phyloP scores from a whole-genome alignment of 305 asterid genomes.

The Ilex paraguariensis region DNA sequence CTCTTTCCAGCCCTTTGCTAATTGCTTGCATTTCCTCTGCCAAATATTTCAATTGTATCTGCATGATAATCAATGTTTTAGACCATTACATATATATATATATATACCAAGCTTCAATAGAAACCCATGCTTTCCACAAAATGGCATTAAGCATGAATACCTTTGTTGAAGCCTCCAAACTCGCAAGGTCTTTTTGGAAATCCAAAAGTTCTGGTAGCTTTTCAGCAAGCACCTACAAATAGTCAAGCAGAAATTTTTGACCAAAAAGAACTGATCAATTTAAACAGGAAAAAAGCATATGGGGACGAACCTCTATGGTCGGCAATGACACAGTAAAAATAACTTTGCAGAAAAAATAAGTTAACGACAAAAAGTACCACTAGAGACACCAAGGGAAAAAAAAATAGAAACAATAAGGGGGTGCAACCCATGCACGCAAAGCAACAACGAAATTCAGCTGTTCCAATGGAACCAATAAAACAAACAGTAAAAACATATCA shows the following conservation, averaged over 20 bases:
- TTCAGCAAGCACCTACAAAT: conserved; percentile 60
- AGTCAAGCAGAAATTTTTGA: not conserved
- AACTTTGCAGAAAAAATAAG: no score
- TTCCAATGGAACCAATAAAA: no score
- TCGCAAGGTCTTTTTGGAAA: conserved; percentile 57
- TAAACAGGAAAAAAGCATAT: not conserved
- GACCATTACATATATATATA: not conserved
- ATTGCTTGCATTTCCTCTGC: conserved; percentile 93
- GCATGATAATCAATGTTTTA: conserved; percentile 14
- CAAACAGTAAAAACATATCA: no score
- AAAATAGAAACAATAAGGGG: no score
- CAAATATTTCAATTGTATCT: conserved; percentile 78
- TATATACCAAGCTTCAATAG: not conserved
- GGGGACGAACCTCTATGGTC: no score
- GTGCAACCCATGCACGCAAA: no score
- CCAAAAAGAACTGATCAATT: not conserved
- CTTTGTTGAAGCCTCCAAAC: conserved; percentile 81
- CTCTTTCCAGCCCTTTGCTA: conserved; percentile 74
- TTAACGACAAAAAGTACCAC: no score
- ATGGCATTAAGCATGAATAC: conserved; percentile 23
- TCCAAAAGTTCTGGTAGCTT: conserved; percentile 73
- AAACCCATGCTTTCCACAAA: not conserved
- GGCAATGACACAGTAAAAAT: no score
- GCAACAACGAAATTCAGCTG: no score
- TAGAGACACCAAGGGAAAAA: no score